A percentile compares a stretch with the other conserved stretches of the same genome.
phyloP scores from a whole-genome alignment of 192 early-diverging fungal genomes.

The Umbelopsis ramanniana region DNA sequence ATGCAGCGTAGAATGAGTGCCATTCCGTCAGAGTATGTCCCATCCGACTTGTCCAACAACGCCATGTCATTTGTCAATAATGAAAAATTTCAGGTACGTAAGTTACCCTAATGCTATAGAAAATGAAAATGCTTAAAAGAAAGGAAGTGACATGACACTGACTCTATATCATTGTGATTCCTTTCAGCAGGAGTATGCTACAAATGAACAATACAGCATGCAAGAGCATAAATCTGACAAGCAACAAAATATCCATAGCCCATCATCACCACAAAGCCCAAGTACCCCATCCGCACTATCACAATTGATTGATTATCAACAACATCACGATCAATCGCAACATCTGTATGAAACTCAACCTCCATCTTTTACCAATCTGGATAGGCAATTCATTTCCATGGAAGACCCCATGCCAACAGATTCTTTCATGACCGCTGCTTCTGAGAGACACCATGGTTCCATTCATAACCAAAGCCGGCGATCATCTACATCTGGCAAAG shows the following conservation, averaged over 20 bases:
- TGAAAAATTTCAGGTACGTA: conserved; percentile 12
- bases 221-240: conserved; percentile 1
- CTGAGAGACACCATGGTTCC: not conserved
- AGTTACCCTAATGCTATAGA: not conserved
- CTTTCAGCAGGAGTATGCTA: not conserved
- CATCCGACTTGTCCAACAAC: not conserved
- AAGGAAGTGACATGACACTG: not conserved
- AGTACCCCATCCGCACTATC: conserved; percentile 7
- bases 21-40: conserved; percentile 10
- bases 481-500: conserved; percentile 6
- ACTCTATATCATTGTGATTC: not conserved
- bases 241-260: conserved; percentile 9
- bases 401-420: conserved; percentile 18
- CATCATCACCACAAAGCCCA: conserved; percentile 15
- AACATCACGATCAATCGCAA: conserved; percentile 8
- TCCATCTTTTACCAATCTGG: not conserved
- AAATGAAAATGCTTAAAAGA: not conserved
- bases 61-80: not conserved
- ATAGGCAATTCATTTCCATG: conserved; percentile 14
- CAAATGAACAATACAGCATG: conserved; percentile 3
- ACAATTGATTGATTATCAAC: conserved; percentile 14
- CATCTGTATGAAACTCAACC: conserved; percentile 13
- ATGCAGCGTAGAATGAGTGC: conserved; percentile 18
- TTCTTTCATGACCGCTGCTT: not conserved
- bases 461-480: not conserved